Percentiles rank a stretch among this genome's conserved stretches.
These are phyloP conservation scores for Moricandia arvensis DNA, from an alignment of 345 rosid genomes.

Conservation along the genomic window DNA sequence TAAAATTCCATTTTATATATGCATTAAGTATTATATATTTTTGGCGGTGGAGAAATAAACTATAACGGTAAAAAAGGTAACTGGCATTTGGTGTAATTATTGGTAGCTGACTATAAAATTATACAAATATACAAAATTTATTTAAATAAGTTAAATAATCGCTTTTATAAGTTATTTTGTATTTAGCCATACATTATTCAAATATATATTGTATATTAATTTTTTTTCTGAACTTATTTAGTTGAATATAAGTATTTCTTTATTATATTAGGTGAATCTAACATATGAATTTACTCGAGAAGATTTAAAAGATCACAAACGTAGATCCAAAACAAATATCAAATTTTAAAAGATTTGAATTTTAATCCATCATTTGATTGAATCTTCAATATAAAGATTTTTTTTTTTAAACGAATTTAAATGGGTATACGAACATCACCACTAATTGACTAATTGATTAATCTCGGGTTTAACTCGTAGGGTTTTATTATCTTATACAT, in stretches of 20 bases:
- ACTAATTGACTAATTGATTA: neutral
- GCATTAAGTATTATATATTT: neutral
- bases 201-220: neutral
- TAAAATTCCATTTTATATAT: neutral
- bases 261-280: neutral
- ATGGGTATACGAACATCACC: neutral
- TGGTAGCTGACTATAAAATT: neutral
- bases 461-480: neutral
- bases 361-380: neutral
- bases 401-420: too few relatives aligned
- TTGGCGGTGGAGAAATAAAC: neutral
- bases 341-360: too few relatives aligned
- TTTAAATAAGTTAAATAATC: too few relatives aligned
- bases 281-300: neutral
- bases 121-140: too few relatives aligned
- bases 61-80: neutral
- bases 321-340: too few relatives aligned
- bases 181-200: neutral
- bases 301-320: neutral
- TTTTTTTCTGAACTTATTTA: too few relatives aligned
- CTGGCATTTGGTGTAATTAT: neutral
- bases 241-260: neutral
- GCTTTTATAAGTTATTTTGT: neutral
- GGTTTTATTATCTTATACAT: neutral
- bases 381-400: neutral